These are phyloP conservation scores for Straminergon stramineum DNA, from an alignment of 225 moss, liverwort and hornwort species.

Conservation along the genomic window DNA sequence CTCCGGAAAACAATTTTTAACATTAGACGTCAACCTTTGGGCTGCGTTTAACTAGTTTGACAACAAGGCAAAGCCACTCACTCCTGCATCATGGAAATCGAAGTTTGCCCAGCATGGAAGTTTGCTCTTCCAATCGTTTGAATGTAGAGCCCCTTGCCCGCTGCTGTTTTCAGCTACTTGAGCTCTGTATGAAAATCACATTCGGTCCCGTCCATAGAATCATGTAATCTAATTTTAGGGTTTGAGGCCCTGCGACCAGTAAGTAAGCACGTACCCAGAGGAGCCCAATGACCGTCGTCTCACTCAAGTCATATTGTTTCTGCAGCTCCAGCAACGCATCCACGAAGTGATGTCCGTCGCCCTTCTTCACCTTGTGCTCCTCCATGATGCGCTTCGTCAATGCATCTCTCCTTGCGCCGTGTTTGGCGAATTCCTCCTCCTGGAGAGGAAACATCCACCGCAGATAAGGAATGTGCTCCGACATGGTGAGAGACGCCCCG, in stretches of 20 bases:
- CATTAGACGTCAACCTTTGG: neutral
- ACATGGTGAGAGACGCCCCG: slow-evolving; percentile 73
- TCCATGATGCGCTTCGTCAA: slow-evolving; percentile 84
- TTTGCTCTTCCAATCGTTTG: neutral
- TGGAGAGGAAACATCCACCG: slow-evolving; percentile 95
- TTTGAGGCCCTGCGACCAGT: neutral
- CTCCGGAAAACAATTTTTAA: neutral
- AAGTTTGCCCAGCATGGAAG: too few relatives aligned
- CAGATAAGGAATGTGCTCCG: slow-evolving; percentile 90
- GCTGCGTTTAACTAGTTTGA: neutral
- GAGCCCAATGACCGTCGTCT: slow-evolving; percentile 84
- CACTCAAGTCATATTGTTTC: slow-evolving; percentile 80
- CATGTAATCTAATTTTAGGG: neutral
- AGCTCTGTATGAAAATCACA: neutral
- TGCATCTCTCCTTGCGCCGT: slow-evolving; percentile 60
- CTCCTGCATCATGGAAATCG: neutral
- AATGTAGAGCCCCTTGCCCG: neutral
- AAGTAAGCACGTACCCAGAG: slow-evolving; percentile 48
- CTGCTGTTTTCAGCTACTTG: neutral
- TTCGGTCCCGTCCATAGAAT: neutral
- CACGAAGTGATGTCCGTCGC: slow-evolving; percentile 66
- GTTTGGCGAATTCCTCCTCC: slow-evolving; percentile 76
- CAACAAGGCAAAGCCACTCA: neutral
- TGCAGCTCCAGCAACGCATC: slow-evolving; percentile 75
- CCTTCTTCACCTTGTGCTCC: slow-evolving; percentile 40